Percentiles rank a stretch among this genome's conserved stretches.
Conservation (phyloP, 2,329 filamentous ascomycete species). For the Nothophoma quercina region DNA sequence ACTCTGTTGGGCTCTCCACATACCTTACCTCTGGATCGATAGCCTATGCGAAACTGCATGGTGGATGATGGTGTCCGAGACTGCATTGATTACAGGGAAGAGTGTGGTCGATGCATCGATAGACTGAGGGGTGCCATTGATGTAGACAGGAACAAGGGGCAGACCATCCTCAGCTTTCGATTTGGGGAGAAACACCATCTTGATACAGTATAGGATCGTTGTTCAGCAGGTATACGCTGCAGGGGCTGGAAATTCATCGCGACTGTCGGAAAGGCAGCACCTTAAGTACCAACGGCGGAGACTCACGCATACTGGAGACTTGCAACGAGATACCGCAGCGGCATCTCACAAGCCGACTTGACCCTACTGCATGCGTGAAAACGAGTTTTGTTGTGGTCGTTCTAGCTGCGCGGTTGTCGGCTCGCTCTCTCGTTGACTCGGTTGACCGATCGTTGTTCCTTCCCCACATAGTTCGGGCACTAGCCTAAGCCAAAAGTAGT, state of each 20-base stretch:
- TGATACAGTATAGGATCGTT: not conserved
- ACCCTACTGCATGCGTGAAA: not conserved
- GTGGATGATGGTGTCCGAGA: slow-evolving; percentile 59
- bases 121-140: slow-evolving; percentile 53
- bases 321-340: not conserved
- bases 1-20: too few relatives aligned
- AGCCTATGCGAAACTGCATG: slow-evolving; percentile 64
- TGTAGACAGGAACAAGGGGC: slow-evolving; percentile 51
- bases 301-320: not conserved
- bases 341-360: not conserved
- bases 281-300: not conserved
- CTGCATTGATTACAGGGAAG: slow-evolving; percentile 65
- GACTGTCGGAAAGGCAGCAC: too few relatives aligned
- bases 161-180: slow-evolving; percentile 1
- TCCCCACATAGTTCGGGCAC: too few relatives aligned
- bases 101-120: slow-evolving; percentile 46
- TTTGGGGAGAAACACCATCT: not conserved
- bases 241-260: too few relatives aligned
- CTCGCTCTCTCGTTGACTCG: slow-evolving; percentile 6
- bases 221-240: too few relatives aligned
- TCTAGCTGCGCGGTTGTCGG: not conserved
- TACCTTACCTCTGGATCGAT: too few relatives aligned
- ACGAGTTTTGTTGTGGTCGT: not conserved
- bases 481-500: too few relatives aligned
- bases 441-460: not conserved